Conservation (phyloP, 2,329 filamentous ascomycete genomes). For the Fusarium veterinarium region DNA sequence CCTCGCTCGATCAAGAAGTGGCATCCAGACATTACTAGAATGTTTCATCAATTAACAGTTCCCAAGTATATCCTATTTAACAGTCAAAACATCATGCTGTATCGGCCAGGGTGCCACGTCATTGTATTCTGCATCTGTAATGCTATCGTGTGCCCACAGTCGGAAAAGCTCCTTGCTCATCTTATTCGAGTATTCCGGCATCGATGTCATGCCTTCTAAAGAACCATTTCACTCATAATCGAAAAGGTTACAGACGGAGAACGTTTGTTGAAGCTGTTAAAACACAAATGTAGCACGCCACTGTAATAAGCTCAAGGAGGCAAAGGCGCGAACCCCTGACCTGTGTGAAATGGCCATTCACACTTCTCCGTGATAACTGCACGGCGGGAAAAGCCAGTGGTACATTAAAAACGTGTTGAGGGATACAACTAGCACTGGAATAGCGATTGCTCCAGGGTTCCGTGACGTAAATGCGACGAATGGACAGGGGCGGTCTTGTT, state of each 20-base stretch:
- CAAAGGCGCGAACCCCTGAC: background rate
- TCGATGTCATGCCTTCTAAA: background rate
- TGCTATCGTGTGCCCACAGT: background rate
- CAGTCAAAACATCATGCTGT: fast-evolving
- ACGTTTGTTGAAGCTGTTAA: background rate
- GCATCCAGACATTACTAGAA: background rate
- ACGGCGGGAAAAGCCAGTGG: background rate
- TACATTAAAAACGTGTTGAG: background rate
- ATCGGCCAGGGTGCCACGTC: no score
- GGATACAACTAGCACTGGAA: background rate
- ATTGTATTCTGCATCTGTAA: background rate
- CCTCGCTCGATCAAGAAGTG: background rate
- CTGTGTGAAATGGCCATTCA: background rate
- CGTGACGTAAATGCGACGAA: background rate
- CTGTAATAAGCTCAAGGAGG: background rate
- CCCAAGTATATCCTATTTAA: no score
- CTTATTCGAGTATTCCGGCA: background rate
- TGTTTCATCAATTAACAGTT: no score
- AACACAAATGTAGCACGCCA: background rate
- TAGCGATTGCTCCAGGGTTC: background rate
- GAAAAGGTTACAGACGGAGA: background rate
- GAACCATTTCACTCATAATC: background rate
- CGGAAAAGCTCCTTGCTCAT: background rate
- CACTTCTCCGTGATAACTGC: background rate
- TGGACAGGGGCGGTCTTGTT: background rate